Conservation (phyloP, 1,284 basidiomycete species). For the Schizopora paradoxa region DNA sequence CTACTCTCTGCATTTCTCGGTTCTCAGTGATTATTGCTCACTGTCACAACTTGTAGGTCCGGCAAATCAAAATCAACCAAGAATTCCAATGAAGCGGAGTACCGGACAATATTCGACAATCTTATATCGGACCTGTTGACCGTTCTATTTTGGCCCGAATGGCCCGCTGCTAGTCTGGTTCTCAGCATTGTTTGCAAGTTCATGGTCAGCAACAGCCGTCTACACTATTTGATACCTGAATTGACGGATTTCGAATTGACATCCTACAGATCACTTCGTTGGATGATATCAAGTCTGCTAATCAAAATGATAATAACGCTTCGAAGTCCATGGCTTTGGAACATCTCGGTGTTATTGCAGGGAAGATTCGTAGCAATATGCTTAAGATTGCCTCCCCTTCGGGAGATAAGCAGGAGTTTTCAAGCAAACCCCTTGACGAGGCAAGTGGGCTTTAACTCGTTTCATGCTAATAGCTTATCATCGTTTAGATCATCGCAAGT, state of each 20-base stretch:
- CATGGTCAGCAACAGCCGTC: conserved; percentile 52
- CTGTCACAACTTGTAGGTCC: conserved; percentile 48
- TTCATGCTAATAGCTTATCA: conserved; percentile 5
- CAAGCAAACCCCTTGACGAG: conserved; percentile 64
- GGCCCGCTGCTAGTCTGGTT: conserved; percentile 87
- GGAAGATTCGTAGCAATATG: conserved; percentile 61
- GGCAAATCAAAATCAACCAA: conserved; percentile 82
- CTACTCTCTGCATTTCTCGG: conserved; percentile 21
- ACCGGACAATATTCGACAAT: conserved; percentile 86
- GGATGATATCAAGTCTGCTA: conserved; percentile 72
- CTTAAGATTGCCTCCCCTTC: conserved; percentile 39
- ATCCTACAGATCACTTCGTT: conserved; percentile 59
- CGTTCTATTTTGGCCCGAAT: conserved; percentile 92
- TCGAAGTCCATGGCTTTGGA: conserved; percentile 87
- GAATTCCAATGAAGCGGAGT: conserved; percentile 85
- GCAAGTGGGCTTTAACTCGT: conserved; percentile 31
- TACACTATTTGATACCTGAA: background rate
- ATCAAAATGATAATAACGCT: conserved; percentile 67
- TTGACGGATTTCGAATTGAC: background rate
- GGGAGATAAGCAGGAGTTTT: conserved; percentile 21
- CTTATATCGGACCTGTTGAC: conserved; percentile 85
- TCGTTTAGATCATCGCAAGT: conserved; percentile 49
- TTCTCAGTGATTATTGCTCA: background rate
- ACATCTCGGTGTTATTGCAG: conserved; percentile 88
- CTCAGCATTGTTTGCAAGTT: conserved; percentile 73